Conservation (phyloP, 306 rosid genomes). For the Fragaria nilgerrensis region DNA sequence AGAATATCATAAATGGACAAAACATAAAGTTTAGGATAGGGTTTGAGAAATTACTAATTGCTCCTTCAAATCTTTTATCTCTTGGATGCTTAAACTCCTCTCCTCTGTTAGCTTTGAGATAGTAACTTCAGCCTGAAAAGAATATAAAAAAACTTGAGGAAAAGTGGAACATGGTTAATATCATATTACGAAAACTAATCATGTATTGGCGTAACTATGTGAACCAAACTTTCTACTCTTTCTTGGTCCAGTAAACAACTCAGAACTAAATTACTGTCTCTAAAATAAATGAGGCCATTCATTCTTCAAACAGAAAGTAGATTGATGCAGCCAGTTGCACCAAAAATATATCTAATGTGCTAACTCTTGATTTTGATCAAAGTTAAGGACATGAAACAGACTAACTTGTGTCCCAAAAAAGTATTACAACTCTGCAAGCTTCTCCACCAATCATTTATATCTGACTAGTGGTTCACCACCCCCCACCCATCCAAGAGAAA, state of each 20-base stretch:
- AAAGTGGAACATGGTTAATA: background rate
- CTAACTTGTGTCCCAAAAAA: background rate
- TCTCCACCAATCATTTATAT: background rate
- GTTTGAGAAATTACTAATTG: slow-evolving; percentile 51
- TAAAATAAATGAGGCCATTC: background rate
- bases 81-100: slow-evolving; percentile 59
- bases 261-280: background rate
- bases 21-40: background rate
- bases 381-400: background rate
- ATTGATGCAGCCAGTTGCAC: background rate
- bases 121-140: slow-evolving; percentile 53
- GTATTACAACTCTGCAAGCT: background rate
- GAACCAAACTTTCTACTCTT: background rate
- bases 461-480: background rate
- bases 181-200: background rate
- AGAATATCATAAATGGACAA: background rate
- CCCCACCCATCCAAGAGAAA: background rate
- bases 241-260: background rate
- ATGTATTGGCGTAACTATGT: background rate
- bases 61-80: slow-evolving; percentile 43
- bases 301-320: background rate
- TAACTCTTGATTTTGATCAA: background rate
- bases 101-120: slow-evolving; percentile 63
- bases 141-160: background rate
- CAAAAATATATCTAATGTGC: background rate